These are phyloP conservation scores for Aspergillus fijiensis DNA, from an alignment of 2,329 filamentous ascomycete genomes.

Conservation along the genomic window DNA sequence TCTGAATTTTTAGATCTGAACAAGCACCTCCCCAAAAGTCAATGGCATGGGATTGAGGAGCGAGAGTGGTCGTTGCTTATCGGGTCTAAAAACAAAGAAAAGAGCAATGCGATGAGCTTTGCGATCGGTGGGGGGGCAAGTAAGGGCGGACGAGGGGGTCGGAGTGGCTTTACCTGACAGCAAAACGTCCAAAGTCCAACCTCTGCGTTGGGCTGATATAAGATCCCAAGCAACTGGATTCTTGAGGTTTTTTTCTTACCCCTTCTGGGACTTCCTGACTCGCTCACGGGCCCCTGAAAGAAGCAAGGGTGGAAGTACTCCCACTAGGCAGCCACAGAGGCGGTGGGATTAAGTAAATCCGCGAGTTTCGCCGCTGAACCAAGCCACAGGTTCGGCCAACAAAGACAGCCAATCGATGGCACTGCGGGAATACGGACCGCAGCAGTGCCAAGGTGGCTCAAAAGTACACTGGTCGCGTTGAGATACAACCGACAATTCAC, in stretches of 20 bases:
- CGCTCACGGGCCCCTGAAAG: slow-evolving; percentile 13
- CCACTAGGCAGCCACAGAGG: slow-evolving; percentile 12
- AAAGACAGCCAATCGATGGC: slow-evolving; percentile 1
- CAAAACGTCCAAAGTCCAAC: neutral
- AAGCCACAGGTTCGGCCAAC: slow-evolving; percentile 8
- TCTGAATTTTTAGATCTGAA: neutral
- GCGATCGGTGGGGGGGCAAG: neutral
- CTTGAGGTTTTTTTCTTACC: neutral
- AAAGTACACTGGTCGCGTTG: neutral
- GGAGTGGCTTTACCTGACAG: slow-evolving; percentile 2
- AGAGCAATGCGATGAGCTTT: slow-evolving; percentile 1
- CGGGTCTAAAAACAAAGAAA: slow-evolving; percentile 2
- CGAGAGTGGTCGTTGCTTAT: slow-evolving; percentile 7
- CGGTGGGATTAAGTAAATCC: slow-evolving; percentile 16
- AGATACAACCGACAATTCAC: neutral
- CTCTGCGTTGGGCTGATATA: neutral
- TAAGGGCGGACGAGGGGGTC: neutral
- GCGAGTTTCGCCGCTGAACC: slow-evolving; percentile 13
- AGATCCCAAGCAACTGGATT: neutral
- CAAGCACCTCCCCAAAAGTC: slow-evolving; percentile 1
- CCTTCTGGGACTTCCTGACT: slow-evolving; percentile 2
- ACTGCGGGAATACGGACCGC: slow-evolving; percentile 4
- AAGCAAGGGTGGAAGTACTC: slow-evolving; percentile 10
- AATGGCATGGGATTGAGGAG: slow-evolving; percentile 13
- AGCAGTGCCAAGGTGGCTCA: slow-evolving; percentile 1